These are phyloP conservation scores for Haplographium delicatum DNA, from an alignment of 495 filamentous ascomycete species.

Conservation along the genomic window DNA sequence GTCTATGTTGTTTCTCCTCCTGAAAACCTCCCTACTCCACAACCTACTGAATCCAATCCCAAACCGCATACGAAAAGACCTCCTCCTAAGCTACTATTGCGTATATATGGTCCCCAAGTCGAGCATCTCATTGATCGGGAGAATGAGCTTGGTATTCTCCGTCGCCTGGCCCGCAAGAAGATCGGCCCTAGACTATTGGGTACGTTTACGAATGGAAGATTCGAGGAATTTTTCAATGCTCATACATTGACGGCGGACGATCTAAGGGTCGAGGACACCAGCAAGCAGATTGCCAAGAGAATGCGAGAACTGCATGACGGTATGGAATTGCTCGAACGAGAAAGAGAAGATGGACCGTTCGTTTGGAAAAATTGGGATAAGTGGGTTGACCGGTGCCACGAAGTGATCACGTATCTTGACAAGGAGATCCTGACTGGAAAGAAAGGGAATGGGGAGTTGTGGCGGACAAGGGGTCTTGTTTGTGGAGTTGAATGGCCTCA, in stretches of 20 bases:
- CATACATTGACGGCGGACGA: conserved; percentile 70
- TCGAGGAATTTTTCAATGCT: conserved; percentile 89
- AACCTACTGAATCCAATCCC: conserved; percentile 30
- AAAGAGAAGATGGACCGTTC: conserved; percentile 71
- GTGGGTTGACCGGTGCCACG: conserved; percentile 78
- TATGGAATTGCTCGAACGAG: conserved; percentile 73
- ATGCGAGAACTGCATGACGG: conserved; percentile 96
- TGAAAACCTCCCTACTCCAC: conserved; percentile 40
- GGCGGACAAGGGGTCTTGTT: conserved; percentile 67
- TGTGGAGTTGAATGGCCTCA: conserved; percentile 80
- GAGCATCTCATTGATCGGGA: conserved; percentile 94
- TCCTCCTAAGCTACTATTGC: conserved; percentile 70
- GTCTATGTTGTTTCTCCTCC: conserved; percentile 93
- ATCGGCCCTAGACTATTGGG: conserved; percentile 93
- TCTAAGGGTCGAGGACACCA: conserved; percentile 74
- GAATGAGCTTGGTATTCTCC: conserved; percentile 80
- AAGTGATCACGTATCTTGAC: conserved; percentile 73
- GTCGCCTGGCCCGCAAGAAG: conserved; percentile 79
- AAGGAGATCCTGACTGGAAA: conserved; percentile 49
- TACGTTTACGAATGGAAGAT: conserved; percentile 92
- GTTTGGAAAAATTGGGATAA: conserved; percentile 94
- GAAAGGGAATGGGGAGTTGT: conserved; percentile 40
- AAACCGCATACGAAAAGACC: conserved; percentile 12
- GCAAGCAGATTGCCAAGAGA: conserved; percentile 93
- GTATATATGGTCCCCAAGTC: conserved; percentile 93